Conservation (phyloP, 2,329 filamentous ascomycete genomes). For the Tolypocladium ovalisporum region DNA sequence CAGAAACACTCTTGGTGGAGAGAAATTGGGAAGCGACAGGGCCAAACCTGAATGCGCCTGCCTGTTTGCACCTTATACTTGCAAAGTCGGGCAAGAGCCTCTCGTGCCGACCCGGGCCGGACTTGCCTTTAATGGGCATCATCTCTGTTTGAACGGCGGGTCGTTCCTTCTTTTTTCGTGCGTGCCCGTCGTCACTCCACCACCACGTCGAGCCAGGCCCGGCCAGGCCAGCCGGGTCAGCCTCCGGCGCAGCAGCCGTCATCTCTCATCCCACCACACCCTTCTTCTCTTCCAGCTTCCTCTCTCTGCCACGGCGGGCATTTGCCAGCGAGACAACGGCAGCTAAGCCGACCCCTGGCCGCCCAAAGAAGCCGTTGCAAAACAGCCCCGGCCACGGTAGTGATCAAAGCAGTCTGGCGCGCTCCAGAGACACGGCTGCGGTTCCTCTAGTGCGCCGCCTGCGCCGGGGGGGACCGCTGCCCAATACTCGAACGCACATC, state of each 20-base stretch:
- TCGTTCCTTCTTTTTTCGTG: background rate
- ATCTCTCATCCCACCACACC: background rate
- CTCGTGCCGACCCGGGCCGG: background rate
- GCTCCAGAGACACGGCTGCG: slow-evolving; percentile 1
- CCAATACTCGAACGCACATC: background rate
- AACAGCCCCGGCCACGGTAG: background rate
- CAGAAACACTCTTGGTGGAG: background rate
- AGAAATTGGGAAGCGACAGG: background rate
- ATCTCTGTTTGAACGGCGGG: background rate
- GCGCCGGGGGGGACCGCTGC: background rate
- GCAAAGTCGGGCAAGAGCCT: background rate
- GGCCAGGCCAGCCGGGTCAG: background rate
- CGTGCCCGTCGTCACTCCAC: background rate
- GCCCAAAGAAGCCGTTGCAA: background rate
- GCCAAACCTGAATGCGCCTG: background rate
- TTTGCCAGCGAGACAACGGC: background rate
- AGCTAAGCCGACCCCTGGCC: background rate
- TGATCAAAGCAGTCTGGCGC: background rate
- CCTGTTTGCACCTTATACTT: background rate
- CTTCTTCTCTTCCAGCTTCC: background rate
- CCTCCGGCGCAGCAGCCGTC: background rate
- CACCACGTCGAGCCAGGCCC: background rate
- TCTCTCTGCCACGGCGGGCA: background rate
- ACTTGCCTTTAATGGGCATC: background rate
- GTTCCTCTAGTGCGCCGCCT: background rate